phyloP scores from a whole-genome alignment of 2,329 filamentous ascomycete species.

The Coniochaeta ligniaria region DNA sequence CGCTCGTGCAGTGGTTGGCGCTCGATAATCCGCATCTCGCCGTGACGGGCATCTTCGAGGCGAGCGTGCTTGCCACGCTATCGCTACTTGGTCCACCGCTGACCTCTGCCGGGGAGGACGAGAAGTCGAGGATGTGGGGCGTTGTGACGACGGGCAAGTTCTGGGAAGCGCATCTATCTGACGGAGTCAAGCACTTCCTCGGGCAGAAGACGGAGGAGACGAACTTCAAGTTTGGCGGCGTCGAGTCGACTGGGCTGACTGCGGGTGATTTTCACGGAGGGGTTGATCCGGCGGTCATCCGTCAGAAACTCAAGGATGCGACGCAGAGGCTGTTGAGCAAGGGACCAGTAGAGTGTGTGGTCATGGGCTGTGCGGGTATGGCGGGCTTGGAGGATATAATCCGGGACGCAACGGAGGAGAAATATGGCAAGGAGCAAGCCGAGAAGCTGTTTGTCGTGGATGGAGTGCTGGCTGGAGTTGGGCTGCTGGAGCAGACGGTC shows the following conservation, averaged over 20 bases:
- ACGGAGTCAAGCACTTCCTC: constrained; percentile 59
- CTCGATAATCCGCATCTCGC: constrained; percentile 27
- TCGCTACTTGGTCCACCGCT: constrained; percentile 35
- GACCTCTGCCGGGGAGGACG: not conserved
- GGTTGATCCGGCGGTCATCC: constrained; percentile 57
- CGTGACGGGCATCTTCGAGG: constrained; percentile 83
- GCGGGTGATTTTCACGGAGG: constrained; percentile 73
- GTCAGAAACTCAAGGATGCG: constrained; percentile 59
- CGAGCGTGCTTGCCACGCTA: constrained; percentile 61
- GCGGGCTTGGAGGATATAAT: constrained; percentile 75
- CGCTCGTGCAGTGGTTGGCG: constrained; percentile 58
- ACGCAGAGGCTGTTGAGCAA: constrained; percentile 56
- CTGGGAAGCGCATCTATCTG: constrained; percentile 68
- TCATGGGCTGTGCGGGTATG: constrained; percentile 90
- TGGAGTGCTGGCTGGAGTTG: constrained; percentile 65
- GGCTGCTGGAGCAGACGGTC: constrained; percentile 51
- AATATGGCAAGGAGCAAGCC: constrained; percentile 52
- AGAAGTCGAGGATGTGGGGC: constrained; percentile 52
- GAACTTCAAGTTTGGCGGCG: constrained; percentile 61
- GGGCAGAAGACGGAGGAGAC: constrained; percentile 33
- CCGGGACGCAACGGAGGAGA: constrained; percentile 57
- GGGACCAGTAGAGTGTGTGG: constrained; percentile 57
- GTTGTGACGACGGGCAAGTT: constrained; percentile 83
- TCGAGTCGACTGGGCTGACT: constrained; percentile 73
- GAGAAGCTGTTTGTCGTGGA: constrained; percentile 64